Evolutionary conservation across 768 basidiomycete genomes (phyloP), one percentile per base, ranked within the genome.

Genomic region (Boletus rex-veris): DNA sequence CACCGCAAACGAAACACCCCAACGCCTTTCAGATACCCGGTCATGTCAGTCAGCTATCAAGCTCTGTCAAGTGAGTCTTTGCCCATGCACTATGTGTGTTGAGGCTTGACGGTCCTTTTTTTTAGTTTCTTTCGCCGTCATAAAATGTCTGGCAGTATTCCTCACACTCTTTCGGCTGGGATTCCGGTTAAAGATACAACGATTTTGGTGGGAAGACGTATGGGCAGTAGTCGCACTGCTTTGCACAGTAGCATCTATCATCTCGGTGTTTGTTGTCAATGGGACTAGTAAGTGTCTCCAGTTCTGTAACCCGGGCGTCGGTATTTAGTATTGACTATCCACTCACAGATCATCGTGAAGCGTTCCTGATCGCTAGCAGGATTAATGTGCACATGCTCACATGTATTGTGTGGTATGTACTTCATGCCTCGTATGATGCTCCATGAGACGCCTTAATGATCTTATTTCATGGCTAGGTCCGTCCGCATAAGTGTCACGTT

Each of bases 201-300:
- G 58, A 26, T 58, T 64, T 33, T 58, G 62, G 62, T 65, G 65
- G 62, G 64, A 66, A 50, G 64, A 64, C 39, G 14, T 37, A 3
- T 67, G 62, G 62, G 58, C 65, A 18, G 54, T 46, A 4, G 18
- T 61, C 19, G 59, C 58, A 26, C 18, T 31, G 3, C 16, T 57
- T 18, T 60, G 28, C 21, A 28, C 43, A 0, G 9, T 45, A 9
- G 16, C 36, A 30, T 52, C 44, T n/a, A 30, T 55, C 12, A 5
- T 42, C 10, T 42, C 39, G 26, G 11, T 35, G 9, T 18, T 54
- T 5, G 10, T 37, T 8, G 7, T 36, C 5, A 42, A 7, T 0
- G 12, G 3, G 3, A 40, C 40, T 33, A 28, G 61, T 30, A 43
- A 58, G 56, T 42, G 10, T 45, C 49, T 35, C 16, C 6, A 18